phyloP scores from a whole-genome alignment of 2,329 filamentous ascomycete genomes.

The Nigrospora sphaerica region DNA sequence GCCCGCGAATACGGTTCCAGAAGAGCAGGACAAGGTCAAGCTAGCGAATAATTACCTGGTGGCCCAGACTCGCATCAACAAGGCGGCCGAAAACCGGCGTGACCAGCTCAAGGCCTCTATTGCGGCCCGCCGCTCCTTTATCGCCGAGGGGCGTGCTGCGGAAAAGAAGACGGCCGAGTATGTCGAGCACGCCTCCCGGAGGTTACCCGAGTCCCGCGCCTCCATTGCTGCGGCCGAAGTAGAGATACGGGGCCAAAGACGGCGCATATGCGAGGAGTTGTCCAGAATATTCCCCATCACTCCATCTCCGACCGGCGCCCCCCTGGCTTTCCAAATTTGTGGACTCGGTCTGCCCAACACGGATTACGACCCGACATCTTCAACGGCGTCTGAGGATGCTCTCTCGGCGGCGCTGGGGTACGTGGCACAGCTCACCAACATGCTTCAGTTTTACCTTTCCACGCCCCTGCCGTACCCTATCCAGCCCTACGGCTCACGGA shows the following conservation, averaged over 20 bases:
- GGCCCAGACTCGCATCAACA: slow-evolving; percentile 59
- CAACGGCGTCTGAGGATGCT: slow-evolving; percentile 54
- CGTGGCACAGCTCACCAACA: slow-evolving; percentile 66
- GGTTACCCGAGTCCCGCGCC: slow-evolving; percentile 48
- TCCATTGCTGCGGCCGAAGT: slow-evolving; percentile 52
- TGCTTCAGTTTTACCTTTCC: slow-evolving; percentile 76
- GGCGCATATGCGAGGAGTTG: slow-evolving; percentile 82
- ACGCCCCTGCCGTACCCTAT: slow-evolving; percentile 77
- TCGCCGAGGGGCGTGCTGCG: slow-evolving; percentile 52
- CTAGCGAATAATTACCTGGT: slow-evolving; percentile 49
- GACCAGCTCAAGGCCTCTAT: slow-evolving; percentile 65
- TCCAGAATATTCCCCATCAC: slow-evolving; percentile 73
- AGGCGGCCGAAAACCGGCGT: slow-evolving; percentile 52
- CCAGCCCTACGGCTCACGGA: slow-evolving; percentile 61
- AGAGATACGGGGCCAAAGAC: slow-evolving; percentile 74
- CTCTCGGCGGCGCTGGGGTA: slow-evolving; percentile 78
- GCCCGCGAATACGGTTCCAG: slow-evolving; percentile 33
- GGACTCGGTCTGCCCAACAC: slow-evolving; percentile 75
- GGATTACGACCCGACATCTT: slow-evolving; percentile 49
- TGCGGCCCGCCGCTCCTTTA: slow-evolving; percentile 56
- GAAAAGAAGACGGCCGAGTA: slow-evolving; percentile 54
- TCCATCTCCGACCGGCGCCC: slow-evolving; percentile 45
- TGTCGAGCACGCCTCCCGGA: slow-evolving; percentile 52
- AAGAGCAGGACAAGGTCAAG: slow-evolving; percentile 40
- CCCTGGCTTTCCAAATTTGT: slow-evolving; percentile 79